phyloP scores from a whole-genome alignment of 2,329 filamentous ascomycete genomes.

The Uncinocarpus reesii region DNA sequence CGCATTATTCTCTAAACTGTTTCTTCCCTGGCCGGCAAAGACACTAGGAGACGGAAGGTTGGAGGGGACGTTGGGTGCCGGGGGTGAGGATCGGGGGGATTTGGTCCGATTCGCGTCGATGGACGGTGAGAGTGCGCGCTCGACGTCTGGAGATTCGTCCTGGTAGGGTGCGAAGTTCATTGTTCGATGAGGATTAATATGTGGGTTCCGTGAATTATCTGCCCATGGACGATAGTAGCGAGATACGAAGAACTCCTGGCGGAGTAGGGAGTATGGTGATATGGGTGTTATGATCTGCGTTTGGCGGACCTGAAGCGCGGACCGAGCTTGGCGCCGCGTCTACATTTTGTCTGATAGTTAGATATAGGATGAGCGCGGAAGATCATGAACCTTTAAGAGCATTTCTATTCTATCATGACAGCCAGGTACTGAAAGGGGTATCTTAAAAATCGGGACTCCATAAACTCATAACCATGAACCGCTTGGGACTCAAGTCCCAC shows the following conservation, averaged over 20 bases:
- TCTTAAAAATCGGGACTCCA: too few relatives aligned
- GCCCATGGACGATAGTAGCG: neutral
- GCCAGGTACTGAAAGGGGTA: neutral
- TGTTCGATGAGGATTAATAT: constrained; percentile 18
- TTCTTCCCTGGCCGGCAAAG: constrained; percentile 27
- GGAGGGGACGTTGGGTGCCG: constrained; percentile 34
- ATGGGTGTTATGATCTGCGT: too few relatives aligned
- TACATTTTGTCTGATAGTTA: neutral
- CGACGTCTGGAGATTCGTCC: constrained; percentile 75
- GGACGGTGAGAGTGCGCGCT: constrained; percentile 67
- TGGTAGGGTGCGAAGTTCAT: constrained; percentile 99
- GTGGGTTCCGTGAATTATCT: neutral
- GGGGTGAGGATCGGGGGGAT: constrained; percentile 45
- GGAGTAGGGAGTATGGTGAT: too few relatives aligned
- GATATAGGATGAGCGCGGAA: neutral
- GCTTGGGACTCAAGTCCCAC: constrained; percentile 16
- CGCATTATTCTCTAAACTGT: constrained; percentile 26
- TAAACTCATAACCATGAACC: too few relatives aligned
- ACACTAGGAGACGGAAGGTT: constrained; percentile 32
- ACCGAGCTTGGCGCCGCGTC: too few relatives aligned
- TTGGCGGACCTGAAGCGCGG: too few relatives aligned
- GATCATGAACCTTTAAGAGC: neutral
- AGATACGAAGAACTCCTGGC: neutral
- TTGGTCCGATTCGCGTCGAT: constrained; percentile 40
- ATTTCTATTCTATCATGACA: neutral